Evolutionary conservation across 2,329 filamentous ascomycete species (phyloP), one percentile per base, ranked within the genome.

Genomic region (Sphaerulina vaccinii): DNA sequence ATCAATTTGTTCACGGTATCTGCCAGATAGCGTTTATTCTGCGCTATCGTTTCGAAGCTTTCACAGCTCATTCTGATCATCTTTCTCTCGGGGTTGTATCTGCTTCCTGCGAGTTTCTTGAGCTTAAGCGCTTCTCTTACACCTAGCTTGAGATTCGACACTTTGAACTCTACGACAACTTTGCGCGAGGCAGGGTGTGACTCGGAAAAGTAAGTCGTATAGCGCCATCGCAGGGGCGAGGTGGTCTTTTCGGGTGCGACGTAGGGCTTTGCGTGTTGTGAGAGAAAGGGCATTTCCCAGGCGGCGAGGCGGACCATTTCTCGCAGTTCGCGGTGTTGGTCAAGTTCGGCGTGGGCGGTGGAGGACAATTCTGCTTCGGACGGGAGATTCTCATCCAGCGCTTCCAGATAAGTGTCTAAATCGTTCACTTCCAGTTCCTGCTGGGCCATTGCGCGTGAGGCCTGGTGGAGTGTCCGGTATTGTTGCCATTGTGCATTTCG

Each of bases 121-220:
- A 99, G 79, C 71, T 96, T 99, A 66, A 80, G 70, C 57, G 80
- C 78, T 72, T 96, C 88, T 29, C n/a, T 36, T 3, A 29, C 10
- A 1, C 32, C 32, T 8, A 44, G 40, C 7, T 44, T 27, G 3
- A 96, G 74, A 72, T 96, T 90, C 73, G 72, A 13, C 87, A 85
- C 58, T 79, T 83, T 44, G 73, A 97, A 95, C 69, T 96, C 88
- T 49, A 97, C 84, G 10, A 97, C 91, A 16, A 99, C 91, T 77
- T 99, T 99, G 68, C 84, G 85, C 72, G 90, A 84, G 2, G 92
- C 90, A 0, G 93, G 92, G 73, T 99, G 95, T 50, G 82, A 77
- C 73, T 97, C 93, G 64, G 92, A 92, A 80, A 99, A 86, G 74
- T 97, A 97, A 32, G 87, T 91, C 13, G 93, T 99, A 77, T 96